A percentile compares a stretch with the other conserved stretches of the same genome.
These are phyloP conservation scores for Leccinum pellstonianum DNA, from an alignment of 768 basidiomycete species.

Conservation along the genomic window DNA sequence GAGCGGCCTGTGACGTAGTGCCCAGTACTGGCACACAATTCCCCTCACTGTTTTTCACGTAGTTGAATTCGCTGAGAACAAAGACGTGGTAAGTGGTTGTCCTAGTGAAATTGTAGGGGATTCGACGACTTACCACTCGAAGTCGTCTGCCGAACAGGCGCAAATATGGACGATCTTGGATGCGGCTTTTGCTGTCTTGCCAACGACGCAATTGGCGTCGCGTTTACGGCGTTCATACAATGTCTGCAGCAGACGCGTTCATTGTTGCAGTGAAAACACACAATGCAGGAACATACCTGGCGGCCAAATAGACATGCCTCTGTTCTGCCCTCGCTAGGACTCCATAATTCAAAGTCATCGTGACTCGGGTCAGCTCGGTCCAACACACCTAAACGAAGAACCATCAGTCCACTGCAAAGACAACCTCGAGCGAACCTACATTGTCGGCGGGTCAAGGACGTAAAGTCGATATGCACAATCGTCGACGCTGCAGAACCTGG, in stretches of 20 bases:
- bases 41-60: constrained; percentile 63
- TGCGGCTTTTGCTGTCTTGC: constrained; percentile 55
- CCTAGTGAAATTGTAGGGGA: not conserved
- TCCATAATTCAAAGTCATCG: constrained; percentile 98
- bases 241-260: constrained; percentile 46
- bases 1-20: constrained; percentile 42
- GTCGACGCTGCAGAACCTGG: constrained; percentile 44
- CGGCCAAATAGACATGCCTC: constrained; percentile 92
- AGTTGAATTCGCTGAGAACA: constrained; percentile 82
- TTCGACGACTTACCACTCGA: constrained; percentile 80
- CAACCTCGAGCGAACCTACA: constrained; percentile 54
- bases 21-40: constrained; percentile 79
- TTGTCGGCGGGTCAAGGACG: constrained; percentile 64
- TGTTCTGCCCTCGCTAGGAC: constrained; percentile 83
- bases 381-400: constrained; percentile 54
- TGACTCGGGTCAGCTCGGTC: constrained; percentile 68
- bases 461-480: constrained; percentile 87
- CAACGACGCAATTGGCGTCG: constrained; percentile 80
- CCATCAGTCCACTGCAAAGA: not conserved
- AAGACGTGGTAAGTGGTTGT: too few species aligned
- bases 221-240: constrained; percentile 89
- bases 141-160: constrained; percentile 70
- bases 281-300: constrained; percentile 49
- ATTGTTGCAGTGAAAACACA: not conserved
- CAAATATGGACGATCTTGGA: constrained; percentile 62